Conservation (phyloP, 345 rosid genomes). For the Barbarea vulgaris region DNA sequence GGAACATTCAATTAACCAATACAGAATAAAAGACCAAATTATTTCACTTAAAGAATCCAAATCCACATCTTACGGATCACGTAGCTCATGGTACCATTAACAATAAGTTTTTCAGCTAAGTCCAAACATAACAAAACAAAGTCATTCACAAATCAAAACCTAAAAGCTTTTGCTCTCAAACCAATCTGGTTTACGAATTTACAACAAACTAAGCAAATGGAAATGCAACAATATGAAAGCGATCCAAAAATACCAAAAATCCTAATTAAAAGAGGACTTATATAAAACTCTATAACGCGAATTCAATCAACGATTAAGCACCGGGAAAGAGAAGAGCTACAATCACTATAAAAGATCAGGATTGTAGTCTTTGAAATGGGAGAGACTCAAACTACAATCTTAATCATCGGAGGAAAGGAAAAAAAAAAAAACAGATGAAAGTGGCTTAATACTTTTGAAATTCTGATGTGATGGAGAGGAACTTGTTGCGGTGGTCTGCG, state of each 20-base stretch:
- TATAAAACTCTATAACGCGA: background rate
- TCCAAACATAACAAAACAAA: background rate
- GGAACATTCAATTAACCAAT: too few relatives aligned
- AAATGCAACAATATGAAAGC: background rate
- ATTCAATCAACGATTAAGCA: conserved; percentile 10
- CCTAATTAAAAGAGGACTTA: conserved; percentile 16
- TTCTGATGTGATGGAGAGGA: conserved; percentile 63
- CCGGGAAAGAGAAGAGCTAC: background rate
- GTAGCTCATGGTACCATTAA: conserved; percentile 1
- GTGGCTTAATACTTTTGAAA: conserved; percentile 61
- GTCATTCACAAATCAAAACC: conserved; percentile 20
- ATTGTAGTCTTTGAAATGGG: conserved; percentile 17
- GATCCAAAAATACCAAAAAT: conserved; percentile 21
- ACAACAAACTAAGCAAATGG: background rate
- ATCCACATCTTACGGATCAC: conserved; percentile 12
- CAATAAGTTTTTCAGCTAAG: background rate
- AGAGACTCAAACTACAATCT: conserved; percentile 9
- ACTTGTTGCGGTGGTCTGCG: conserved; percentile 47
- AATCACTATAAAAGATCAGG: conserved; percentile 14
- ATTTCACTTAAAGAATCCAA: too few relatives aligned
- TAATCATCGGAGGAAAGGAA: background rate
- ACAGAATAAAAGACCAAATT: too few relatives aligned
- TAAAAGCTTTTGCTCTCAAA: background rate
- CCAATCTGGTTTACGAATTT: background rate
- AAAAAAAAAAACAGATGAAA: background rate